A percentile compares a stretch with the other conserved stretches of the same genome.
These are phyloP conservation scores for Ajuga reptans DNA, from an alignment of 305 asterid genomes.

Conservation along the genomic window DNA sequence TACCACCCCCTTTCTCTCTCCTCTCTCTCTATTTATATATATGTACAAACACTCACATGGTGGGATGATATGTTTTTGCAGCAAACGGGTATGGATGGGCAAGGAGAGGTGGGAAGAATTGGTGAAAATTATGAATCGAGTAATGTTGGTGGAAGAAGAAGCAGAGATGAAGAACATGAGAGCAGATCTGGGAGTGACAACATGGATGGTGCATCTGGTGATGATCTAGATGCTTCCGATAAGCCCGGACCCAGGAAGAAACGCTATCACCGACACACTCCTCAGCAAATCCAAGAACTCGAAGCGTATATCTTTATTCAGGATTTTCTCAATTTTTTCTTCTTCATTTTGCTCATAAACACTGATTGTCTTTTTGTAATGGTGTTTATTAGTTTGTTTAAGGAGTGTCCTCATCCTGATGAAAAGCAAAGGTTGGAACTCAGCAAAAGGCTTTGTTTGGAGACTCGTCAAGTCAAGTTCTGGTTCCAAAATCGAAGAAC, in stretches of 20 bases:
- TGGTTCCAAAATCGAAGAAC: conserved; percentile 95
- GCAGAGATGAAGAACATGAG: conserved; percentile 75
- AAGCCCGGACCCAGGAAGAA: conserved; percentile 67
- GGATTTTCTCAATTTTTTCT: too few species aligned
- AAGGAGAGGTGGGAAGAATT: conserved; percentile 44
- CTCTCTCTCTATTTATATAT: background rate
- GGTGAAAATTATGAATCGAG: conserved; percentile 37
- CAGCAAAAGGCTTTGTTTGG: conserved; percentile 66
- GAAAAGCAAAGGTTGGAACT: conserved; percentile 85
- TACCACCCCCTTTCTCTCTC: conserved; percentile 17
- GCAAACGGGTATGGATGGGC: conserved; percentile 84
- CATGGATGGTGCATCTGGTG: conserved; percentile 72
- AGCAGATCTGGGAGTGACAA: conserved; percentile 93
- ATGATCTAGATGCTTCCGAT: conserved; percentile 63
- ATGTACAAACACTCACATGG: background rate
- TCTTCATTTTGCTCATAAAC: background rate
- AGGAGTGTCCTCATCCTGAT: conserved; percentile 93
- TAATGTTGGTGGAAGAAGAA: conserved; percentile 43
- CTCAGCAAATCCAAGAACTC: conserved; percentile 93
- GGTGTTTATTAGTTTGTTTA: conserved; percentile 45
- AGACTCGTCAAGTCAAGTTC: conserved; percentile 82
- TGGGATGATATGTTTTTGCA: conserved; percentile 19
- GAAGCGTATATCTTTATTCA: conserved; percentile 42
- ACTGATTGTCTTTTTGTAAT: background rate
- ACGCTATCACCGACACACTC: conserved; percentile 91